Conservation (phyloP, 768 basidiomycete species). For the Tubosaeta sp. region DNA sequence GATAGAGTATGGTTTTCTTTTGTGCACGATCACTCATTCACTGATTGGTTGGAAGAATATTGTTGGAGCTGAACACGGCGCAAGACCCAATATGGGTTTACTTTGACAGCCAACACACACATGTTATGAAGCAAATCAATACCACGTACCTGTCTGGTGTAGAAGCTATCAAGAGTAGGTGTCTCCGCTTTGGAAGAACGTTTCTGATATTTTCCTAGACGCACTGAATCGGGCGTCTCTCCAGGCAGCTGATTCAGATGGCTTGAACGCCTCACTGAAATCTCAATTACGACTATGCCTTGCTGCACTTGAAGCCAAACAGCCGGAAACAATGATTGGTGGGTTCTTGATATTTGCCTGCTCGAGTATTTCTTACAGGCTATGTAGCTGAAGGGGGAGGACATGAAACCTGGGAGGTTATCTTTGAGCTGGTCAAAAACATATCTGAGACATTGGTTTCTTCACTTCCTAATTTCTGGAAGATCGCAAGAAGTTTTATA, state of each 20-base stretch:
- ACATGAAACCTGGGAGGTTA: conserved; percentile 77
- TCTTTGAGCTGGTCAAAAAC: conserved; percentile 75
- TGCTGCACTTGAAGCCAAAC: conserved; percentile 56
- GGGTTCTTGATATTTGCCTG: conserved; percentile 7
- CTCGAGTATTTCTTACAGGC: not conserved
- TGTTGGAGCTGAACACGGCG: conserved; percentile 78
- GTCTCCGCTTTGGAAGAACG: conserved; percentile 2
- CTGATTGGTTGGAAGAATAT: conserved; percentile 50
- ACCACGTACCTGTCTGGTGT: conserved; percentile 52
- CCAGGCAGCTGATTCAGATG: conserved; percentile 34
- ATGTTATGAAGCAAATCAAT: conserved; percentile 78
- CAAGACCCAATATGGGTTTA: conserved; percentile 96
- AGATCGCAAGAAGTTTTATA: conserved; percentile 83
- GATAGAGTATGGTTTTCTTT: conserved; percentile 65
- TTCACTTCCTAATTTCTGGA: conserved; percentile 92
- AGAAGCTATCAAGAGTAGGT: conserved; percentile 46
- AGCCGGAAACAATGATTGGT: conserved; percentile 62
- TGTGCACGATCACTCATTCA: not conserved
- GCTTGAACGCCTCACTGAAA: conserved; percentile 42
- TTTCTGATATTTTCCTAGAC: conserved; percentile 32
- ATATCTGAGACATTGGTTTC: conserved; percentile 82
- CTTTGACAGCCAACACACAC: conserved; percentile 88
- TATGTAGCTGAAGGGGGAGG: conserved; percentile 62
- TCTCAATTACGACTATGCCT: conserved; percentile 60
- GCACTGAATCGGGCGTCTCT: conserved; percentile 40